Evolutionary conservation across 148 eudicot species (phyloP), one percentile per base, ranked within the genome.

Genomic region (Mesembryanthemum crystallinum): DNA sequence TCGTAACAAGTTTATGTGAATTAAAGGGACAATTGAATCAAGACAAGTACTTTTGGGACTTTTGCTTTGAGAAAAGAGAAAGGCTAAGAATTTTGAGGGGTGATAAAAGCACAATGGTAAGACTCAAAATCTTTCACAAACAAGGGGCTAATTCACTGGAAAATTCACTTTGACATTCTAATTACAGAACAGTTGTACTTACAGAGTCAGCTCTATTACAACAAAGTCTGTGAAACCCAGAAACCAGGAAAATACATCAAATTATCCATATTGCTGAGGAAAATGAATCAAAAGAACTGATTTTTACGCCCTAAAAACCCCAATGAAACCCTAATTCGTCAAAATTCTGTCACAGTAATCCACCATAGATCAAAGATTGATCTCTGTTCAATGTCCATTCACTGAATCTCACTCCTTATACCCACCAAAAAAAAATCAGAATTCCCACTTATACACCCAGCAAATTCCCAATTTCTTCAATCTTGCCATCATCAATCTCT

Each of bases 361-460:
- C 51, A 39, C 20, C n/a, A n/a, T 5, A 37, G 29, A 66, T 23
- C 71, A 42, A 24, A 43, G 18, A 67, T 15, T 39, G 49, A 24
- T 67, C 47, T 42, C 30, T 43, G 30, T 25, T n/a, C n/a, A n/a
- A n/a, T n/a, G n/a, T n/a, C 39, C 0, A 42, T 42, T 4, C 29
- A 11, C 54, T 11, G 42, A 67, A 67, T 24, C 15, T 25, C 30
- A 5, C 21, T n/a, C n/a, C n/a, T n/a, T 33, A n/a, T 37, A 10
- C 69, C 69, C 28, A 21, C 15, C 9, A 37, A 64, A 65, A 67
- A 42, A 67, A 32, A 67, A 67, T 25, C 71, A 23, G 33, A 43
- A 23, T 6, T 13, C 9, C 42, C 29, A 10, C 25, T 8, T 39
- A 33, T 39, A 37, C 70, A 37, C 10, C 10, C n/a, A n/a, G n/a